Evolutionary conservation across 2,329 filamentous ascomycete genomes (phyloP).

Genomic region (Diatrype stigma): DNA sequence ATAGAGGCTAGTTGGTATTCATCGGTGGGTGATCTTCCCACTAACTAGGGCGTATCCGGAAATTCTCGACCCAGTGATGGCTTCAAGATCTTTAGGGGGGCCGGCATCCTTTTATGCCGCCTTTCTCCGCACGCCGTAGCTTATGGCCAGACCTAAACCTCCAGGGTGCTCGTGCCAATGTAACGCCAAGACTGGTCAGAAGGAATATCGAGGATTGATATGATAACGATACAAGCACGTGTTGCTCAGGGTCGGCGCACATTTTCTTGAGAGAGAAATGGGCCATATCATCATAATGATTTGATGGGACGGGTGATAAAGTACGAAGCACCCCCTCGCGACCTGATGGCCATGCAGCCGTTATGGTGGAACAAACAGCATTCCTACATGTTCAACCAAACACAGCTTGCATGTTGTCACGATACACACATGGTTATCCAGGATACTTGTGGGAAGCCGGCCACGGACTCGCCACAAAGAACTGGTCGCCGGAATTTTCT

Average conservation of each 20-base stretch:
- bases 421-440: background rate
- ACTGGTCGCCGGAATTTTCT: background rate
- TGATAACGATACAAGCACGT: background rate
- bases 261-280: background rate
- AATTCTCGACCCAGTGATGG: background rate
- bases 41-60: background rate
- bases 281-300: background rate
- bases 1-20: background rate
- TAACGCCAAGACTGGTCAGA: background rate
- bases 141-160: background rate
- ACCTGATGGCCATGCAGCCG: background rate
- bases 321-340: background rate
- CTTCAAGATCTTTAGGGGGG: background rate
- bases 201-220: background rate
- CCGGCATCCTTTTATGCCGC: background rate
- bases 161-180: background rate
- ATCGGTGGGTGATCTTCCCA: background rate
- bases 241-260: background rate
- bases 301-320: background rate
- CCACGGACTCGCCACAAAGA: background rate
- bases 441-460: background rate
- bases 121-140: background rate
- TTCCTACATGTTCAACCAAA: background rate
- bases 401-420: background rate
- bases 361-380: background rate